phyloP scores from a whole-genome alignment of 129 eudicot species.

The Flaveria robusta region DNA sequence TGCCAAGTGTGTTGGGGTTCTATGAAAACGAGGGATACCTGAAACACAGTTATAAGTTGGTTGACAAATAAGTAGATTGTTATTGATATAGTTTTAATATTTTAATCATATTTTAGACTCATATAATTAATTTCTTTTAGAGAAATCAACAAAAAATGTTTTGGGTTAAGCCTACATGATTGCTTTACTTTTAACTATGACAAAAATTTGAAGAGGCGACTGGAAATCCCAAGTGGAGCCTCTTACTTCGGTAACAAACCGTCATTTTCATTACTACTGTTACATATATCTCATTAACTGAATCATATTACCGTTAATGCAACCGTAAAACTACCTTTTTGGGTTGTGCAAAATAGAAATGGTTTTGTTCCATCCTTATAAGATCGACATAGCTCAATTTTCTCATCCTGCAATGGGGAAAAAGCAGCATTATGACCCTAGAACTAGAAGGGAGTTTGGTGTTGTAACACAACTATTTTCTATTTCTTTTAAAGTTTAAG shows the following conservation, averaged over 20 bases:
- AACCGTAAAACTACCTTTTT: constrained; percentile 52
- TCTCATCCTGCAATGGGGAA: constrained; percentile 63
- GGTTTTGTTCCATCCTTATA: constrained; percentile 92
- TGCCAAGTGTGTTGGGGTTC: constrained; percentile 10
- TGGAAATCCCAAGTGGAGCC: constrained; percentile 77
- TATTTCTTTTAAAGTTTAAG: not conserved
- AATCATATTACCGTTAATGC: not conserved
- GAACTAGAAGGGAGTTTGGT: constrained; percentile 2
- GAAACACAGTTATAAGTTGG: constrained; percentile 13
- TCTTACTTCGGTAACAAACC: constrained; percentile 76
- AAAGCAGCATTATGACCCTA: not conserved
- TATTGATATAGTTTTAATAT: not conserved
- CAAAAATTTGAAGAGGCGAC: constrained; percentile 74
- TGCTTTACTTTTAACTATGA: constrained; percentile 74
- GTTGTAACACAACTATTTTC: not conserved
- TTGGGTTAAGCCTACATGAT: not conserved
- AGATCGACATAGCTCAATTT: constrained; percentile 79
- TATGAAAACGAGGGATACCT: not conserved
- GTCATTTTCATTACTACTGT: constrained; percentile 81
- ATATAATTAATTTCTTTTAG: too few species aligned
- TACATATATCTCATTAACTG: constrained; percentile 70
- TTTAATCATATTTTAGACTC: not conserved
- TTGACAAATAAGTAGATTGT: not conserved
- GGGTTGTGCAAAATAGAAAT: constrained; percentile 71
- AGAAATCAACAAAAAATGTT: not conserved